A percentile compares a stretch with the other conserved stretches of the same genome.
These are phyloP conservation scores for Phytophthora pini DNA, from an alignment of 352 stramenopile genomes.

Conservation along the genomic window DNA sequence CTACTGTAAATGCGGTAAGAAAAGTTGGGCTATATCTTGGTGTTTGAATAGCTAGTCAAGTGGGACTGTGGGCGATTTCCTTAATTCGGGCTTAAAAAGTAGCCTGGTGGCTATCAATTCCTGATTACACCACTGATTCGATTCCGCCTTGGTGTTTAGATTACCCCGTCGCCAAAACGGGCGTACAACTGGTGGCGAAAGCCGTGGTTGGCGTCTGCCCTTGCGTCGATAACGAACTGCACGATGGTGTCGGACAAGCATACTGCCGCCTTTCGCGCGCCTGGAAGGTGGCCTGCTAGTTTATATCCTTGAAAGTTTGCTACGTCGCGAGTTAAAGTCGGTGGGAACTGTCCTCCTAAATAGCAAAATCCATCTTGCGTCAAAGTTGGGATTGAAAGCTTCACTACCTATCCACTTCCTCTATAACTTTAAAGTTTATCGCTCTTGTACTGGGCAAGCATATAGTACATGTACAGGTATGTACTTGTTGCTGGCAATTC, in stretches of 20 bases:
- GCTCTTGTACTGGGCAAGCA: too few species aligned
- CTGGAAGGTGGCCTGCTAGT: not conserved
- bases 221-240: constrained; percentile 4
- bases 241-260: not conserved
- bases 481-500: too few species aligned
- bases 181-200: constrained; percentile 7
- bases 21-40: constrained; percentile 4
- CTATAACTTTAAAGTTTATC: too few species aligned
- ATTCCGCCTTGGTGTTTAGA: not conserved
- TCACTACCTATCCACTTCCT: too few species aligned
- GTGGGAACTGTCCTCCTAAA: not conserved
- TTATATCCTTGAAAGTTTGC: not conserved
- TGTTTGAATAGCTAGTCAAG: constrained; percentile 9
- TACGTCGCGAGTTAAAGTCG: constrained; percentile 12
- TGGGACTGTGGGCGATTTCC: not conserved
- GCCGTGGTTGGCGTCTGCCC: not conserved
- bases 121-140: constrained; percentile 16
- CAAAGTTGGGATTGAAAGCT: not conserved
- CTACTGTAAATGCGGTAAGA: constrained; percentile 19
- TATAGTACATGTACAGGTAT: too few species aligned
- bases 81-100: not conserved
- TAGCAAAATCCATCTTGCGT: not conserved
- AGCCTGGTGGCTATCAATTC: not conserved
- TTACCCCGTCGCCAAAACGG: constrained; percentile 11
- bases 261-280: not conserved